These are phyloP conservation scores for Blepharisma undulans DNA, from an alignment of 169 alveolate genomes.

Conservation along the genomic window DNA sequence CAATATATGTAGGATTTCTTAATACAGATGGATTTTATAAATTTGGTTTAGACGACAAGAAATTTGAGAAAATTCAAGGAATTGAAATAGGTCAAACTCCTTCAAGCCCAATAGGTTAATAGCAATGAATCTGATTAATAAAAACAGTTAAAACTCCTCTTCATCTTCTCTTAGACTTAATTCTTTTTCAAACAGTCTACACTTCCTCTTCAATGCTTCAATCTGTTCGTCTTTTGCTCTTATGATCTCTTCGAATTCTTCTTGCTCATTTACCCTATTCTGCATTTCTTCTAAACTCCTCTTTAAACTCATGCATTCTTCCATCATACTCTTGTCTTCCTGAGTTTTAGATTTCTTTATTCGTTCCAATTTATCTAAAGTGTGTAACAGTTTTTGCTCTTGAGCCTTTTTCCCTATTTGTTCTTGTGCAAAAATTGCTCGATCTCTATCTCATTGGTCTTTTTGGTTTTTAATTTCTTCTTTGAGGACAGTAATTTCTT, in stretches of 20 bases:
- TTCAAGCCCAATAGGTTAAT: not conserved
- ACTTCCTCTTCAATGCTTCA: not conserved
- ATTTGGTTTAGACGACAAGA: not conserved
- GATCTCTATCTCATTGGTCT: constrained; percentile 25
- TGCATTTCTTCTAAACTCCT: constrained; percentile 19
- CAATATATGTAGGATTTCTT: not conserved
- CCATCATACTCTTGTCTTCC: not conserved
- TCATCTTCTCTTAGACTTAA: not conserved
- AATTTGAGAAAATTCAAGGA: not conserved
- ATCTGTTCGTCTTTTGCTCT: constrained; percentile 17
- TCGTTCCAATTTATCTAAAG: not conserved
- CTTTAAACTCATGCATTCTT: not conserved
- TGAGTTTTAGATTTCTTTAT: not conserved
- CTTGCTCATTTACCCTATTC: not conserved
- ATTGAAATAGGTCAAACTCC: not conserved
- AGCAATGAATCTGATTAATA: not conserved
- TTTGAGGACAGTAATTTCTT: not conserved
- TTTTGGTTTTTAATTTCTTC: not conserved
- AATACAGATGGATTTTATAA: not conserved
- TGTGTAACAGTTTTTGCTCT: constrained; percentile 8
- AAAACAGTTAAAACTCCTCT: not conserved
- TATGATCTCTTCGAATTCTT: constrained; percentile 2
- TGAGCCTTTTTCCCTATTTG: not conserved
- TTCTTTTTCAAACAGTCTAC: not conserved
- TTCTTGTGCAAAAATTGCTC: constrained; percentile 11